A percentile compares a stretch with the other conserved stretches of the same genome.
phyloP scores from a whole-genome alignment of 805 yeast species.

The Debaryomyces tyrocola region DNA sequence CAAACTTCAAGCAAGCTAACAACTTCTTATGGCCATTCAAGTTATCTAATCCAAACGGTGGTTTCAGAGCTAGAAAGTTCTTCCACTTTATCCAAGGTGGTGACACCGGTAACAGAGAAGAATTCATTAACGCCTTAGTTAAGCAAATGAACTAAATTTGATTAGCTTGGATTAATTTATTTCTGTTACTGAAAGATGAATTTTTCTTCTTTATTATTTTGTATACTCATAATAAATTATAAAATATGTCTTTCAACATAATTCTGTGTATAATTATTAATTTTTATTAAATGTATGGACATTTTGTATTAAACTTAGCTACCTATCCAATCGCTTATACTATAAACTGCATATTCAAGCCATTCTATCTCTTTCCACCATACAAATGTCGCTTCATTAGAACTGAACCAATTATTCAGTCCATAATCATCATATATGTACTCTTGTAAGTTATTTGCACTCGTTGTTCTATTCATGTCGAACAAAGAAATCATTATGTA shows the following conservation, averaged over 20 bases:
- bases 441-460: not conserved
- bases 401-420: slow-evolving; percentile 8
- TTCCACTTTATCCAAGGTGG: slow-evolving; percentile 97
- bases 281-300: not conserved
- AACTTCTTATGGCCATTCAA: slow-evolving; percentile 98
- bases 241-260: slow-evolving; percentile 1
- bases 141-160: slow-evolving; percentile 82
- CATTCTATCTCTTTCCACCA: slow-evolving; percentile 36
- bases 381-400: slow-evolving; percentile 9
- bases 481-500: slow-evolving; percentile 10
- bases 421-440: slow-evolving; percentile 17
- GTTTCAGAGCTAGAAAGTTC: slow-evolving; percentile 98
- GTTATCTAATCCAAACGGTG: slow-evolving; percentile 95
- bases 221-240: slow-evolving; percentile 5
- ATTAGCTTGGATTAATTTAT: slow-evolving; percentile 1
- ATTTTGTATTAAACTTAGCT: not conserved
- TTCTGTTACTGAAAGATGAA: slow-evolving; percentile 2
- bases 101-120: slow-evolving; percentile 98
- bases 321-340: slow-evolving; percentile 14
- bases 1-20: slow-evolving; percentile 98
- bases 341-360: slow-evolving; percentile 28
- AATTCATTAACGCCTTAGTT: slow-evolving; percentile 90
- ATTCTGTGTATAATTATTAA: not conserved
- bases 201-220: slow-evolving; percentile 1
- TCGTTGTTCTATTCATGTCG: not conserved